Conservation (phyloP, 306 rosid genomes). For the Cucurbita maxima region DNA sequence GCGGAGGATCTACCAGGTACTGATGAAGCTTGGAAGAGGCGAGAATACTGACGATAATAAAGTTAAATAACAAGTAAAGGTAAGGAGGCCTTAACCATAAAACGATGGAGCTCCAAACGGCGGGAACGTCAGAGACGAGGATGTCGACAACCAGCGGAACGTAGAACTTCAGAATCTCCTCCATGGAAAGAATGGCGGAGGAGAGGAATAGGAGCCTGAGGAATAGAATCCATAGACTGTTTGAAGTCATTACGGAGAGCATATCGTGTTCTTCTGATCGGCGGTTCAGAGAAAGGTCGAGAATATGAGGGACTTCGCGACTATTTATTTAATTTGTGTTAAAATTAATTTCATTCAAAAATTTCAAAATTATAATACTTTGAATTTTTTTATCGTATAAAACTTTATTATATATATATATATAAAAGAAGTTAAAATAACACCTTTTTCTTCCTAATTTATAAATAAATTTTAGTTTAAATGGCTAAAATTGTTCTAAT, state of each 20-base stretch:
- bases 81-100: constrained; percentile 66
- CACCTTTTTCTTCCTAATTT: too few relatives aligned
- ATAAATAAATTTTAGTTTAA: too few relatives aligned
- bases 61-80: constrained; percentile 57
- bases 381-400: too few relatives aligned
- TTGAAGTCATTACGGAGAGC: constrained; percentile 6
- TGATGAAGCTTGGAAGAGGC: constrained; percentile 53
- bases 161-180: constrained; percentile 48
- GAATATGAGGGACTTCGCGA: neutral
- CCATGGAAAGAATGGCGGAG: constrained; percentile 39
- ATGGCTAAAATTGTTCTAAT: too few relatives aligned
- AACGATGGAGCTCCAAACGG: constrained; percentile 34
- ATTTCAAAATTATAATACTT: too few relatives aligned
- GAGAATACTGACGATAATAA: constrained; percentile 66
- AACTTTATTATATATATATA: too few relatives aligned
- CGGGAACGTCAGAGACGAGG: constrained; percentile 41
- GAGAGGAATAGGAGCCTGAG: constrained; percentile 42
- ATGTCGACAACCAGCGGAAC: constrained; percentile 35
- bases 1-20: constrained; percentile 4
- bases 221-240: constrained; percentile 17
- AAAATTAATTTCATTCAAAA: too few relatives aligned
- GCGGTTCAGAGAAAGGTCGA: neutral
- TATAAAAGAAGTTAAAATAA: too few relatives aligned
- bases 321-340: neutral
- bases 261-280: neutral